Evolutionary conservation across 768 basidiomycete genomes (phyloP).

Genomic region (Leccinum obscurum): DNA sequence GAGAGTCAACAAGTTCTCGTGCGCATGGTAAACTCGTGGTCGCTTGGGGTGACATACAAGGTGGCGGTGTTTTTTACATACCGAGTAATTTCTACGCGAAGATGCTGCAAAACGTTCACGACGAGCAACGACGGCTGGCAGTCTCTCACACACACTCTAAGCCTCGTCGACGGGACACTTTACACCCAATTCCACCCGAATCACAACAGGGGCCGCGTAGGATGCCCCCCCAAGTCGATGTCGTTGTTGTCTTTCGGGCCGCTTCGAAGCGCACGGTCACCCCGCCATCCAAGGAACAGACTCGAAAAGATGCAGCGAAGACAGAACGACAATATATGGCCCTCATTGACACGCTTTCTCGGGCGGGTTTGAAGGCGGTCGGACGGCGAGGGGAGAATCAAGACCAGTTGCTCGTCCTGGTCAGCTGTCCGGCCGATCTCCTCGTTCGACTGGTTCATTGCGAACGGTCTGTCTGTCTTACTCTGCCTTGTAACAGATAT

Average conservation of each 20-base stretch:
- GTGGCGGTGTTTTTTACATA: constrained; percentile 3
- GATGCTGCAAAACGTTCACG: neutral
- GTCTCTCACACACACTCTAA: neutral
- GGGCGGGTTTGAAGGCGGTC: constrained; percentile 67
- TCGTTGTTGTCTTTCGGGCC: constrained; percentile 71
- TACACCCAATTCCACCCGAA: neutral
- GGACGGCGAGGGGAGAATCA: constrained; percentile 75
- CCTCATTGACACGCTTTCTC: constrained; percentile 59
- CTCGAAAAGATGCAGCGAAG: constrained; percentile 58
- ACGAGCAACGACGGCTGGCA: neutral
- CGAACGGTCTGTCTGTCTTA: constrained; percentile 59
- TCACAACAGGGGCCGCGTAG: neutral
- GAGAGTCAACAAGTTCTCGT: neutral
- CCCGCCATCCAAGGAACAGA: constrained; percentile 59
- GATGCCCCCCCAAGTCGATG: constrained; percentile 63
- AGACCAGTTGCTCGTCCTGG: constrained; percentile 75
- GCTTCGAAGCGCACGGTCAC: constrained; percentile 28
- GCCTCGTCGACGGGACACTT: constrained; percentile 1
- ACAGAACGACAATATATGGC: constrained; percentile 69
- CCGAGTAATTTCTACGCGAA: neutral
- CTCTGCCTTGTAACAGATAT: neutral
- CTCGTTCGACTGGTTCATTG: constrained; percentile 65
- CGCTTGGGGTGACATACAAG: neutral
- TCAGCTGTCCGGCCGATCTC: constrained; percentile 63
- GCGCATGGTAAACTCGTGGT: neutral